Conservation (phyloP, 116 monocot species). For the Dioscorea cayenensis region DNA sequence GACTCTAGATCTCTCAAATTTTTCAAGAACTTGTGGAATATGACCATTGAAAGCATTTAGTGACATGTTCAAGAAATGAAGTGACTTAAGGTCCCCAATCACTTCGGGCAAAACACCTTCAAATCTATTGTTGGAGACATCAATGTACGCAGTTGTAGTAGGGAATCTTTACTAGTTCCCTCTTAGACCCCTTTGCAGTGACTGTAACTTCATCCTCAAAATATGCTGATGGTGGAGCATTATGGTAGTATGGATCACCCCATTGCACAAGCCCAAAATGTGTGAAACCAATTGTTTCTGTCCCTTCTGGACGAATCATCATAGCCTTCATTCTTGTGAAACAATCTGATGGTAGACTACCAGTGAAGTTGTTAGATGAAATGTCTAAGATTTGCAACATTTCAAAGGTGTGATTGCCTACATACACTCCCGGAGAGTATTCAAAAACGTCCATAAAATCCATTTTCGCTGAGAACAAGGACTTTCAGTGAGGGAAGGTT, state of each 20-base stretch:
- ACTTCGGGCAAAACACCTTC: constrained; percentile 30
- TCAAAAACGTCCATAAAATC: too few species aligned
- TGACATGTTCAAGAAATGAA: constrained; percentile 39
- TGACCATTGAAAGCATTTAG: constrained; percentile 29
- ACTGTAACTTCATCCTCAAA: constrained; percentile 17
- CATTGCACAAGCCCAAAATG: too few species aligned
- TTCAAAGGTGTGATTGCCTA: too few species aligned
- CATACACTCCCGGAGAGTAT: too few species aligned
- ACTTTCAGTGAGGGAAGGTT: too few species aligned
- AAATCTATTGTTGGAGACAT: constrained; percentile 52
- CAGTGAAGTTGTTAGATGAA: too few species aligned
- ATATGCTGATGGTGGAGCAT: too few species aligned
- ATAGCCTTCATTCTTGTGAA: constrained; percentile 22
- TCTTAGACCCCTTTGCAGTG: constrained; percentile 27
- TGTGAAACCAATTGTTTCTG: too few species aligned
- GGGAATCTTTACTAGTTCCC: constrained; percentile 26
- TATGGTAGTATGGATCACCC: too few species aligned
- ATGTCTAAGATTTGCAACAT: too few species aligned
- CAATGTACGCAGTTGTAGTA: constrained; percentile 36
- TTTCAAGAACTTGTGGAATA: constrained; percentile 40
- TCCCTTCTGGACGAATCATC: constrained; percentile 3
- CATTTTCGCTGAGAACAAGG: too few species aligned
- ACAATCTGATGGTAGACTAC: too few species aligned
- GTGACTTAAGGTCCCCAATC: constrained; percentile 30
- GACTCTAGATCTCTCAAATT: constrained; percentile 43